Evolutionary conservation across 179 eudicot genomes (phyloP), one percentile per base, ranked within the genome.

Genomic region (Silene coronaria): DNA sequence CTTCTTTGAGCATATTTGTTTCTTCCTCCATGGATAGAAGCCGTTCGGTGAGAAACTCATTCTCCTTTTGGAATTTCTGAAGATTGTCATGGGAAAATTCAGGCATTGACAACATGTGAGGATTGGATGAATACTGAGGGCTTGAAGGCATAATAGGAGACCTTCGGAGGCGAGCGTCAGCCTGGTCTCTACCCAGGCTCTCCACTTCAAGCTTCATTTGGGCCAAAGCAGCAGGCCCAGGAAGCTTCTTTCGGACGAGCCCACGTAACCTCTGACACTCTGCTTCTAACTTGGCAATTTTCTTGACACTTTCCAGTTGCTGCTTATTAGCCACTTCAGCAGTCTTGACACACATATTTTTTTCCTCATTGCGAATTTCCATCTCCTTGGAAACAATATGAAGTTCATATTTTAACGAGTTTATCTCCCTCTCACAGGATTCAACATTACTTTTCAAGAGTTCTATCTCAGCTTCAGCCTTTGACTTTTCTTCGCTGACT

Each of bases 151-250:
- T 91, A 69, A 71, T 85, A 55, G 95, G 89, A 78, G 99, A 96
- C 82, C 91, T 86, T 84, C 88, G 88, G 23, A 81, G 59, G 26
- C 92, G 87, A 69, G 82, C 71, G 12, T 93, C 98, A 60, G 91
- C 99, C 66, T 87, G 88, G 76, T 90, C 97, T 51, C 93, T 72
- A 46, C 99, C 98, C 76, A 93, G 72, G 78, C 83, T 96, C 72
- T 96, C 98, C 38, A 96, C 99, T 86, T 96, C 99, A 26, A 91
- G 81, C 86, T 91, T 96, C 99, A 96, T 96, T 81, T 96, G 99
- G 36, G 99, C 99, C 74, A 96, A 71, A 17, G 99, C 99, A 71
- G 99, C 99, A 26, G 99, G 98, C 62, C 99, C 99, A n/a, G 99
- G 99, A 77, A 96, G 82, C 84, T 93, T 96, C 87, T 96, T 96